Conservation (phyloP, 177 flowering plant species). For the Vitis hybrid region DNA sequence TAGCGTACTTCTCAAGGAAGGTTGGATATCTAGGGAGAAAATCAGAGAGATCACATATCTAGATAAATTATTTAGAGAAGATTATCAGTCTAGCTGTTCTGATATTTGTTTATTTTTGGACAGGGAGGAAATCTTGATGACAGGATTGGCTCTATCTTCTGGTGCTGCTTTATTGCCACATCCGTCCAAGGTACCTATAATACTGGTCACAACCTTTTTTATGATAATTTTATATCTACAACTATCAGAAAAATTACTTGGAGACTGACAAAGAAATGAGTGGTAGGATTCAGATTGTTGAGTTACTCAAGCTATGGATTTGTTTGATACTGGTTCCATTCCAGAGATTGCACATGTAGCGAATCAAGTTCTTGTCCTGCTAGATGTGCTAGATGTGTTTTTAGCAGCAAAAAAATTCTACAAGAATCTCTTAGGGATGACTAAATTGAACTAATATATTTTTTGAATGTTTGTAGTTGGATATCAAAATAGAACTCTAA, state of each 20-base stretch:
- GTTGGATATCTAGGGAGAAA: too few relatives aligned
- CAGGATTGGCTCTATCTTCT: conserved; percentile 19
- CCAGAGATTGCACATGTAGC: too few relatives aligned
- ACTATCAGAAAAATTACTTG: neutral
- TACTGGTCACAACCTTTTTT: neutral
- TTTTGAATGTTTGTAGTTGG: too few relatives aligned
- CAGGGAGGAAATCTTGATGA: conserved; percentile 20
- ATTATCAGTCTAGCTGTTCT: neutral
- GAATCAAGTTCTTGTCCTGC: too few relatives aligned
- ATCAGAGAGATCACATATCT: too few relatives aligned
- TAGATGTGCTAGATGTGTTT: too few relatives aligned
- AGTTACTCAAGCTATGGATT: neutral
- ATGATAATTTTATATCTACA: neutral
- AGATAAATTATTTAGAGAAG: neutral
- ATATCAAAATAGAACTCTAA: too few relatives aligned
- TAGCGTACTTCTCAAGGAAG: too few relatives aligned
- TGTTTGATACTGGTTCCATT: neutral
- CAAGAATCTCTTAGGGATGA: too few relatives aligned
- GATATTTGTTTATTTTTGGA: neutral
- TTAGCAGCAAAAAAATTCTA: too few relatives aligned
- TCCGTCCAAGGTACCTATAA: conserved; percentile 24
- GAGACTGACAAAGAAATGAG: neutral
- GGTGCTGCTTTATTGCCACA: conserved; percentile 27
- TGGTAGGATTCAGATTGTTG: neutral
- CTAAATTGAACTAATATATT: too few relatives aligned